These are phyloP conservation scores for Pseudocercospora pini-densiflorae DNA, from an alignment of 2,329 filamentous ascomycete genomes.

Conservation along the genomic window DNA sequence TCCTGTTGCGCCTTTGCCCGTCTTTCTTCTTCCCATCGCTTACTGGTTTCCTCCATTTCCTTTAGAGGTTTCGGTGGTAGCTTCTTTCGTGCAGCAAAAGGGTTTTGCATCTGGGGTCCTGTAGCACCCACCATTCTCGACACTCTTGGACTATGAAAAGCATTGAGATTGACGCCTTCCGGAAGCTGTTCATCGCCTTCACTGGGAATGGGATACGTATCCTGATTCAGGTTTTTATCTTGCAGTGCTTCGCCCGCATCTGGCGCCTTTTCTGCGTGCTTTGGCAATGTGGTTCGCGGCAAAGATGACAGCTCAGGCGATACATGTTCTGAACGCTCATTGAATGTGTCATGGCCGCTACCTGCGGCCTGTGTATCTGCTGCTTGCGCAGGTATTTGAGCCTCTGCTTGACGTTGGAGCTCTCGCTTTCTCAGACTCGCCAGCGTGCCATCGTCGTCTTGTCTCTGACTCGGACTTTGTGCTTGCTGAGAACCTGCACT, in stretches of 20 bases:
- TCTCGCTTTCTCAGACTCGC: constrained; percentile 34
- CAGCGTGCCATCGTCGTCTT: constrained; percentile 45
- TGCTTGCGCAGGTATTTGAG: constrained; percentile 55
- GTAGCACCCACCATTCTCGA: constrained; percentile 52
- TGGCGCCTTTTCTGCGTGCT: constrained; percentile 53
- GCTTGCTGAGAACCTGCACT: constrained; percentile 2
- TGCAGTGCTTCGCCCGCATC: constrained; percentile 46
- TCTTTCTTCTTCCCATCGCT: constrained; percentile 30
- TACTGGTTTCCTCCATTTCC: constrained; percentile 40
- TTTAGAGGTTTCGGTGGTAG: constrained; percentile 38
- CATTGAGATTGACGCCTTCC: constrained; percentile 62
- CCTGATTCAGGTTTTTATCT: constrained; percentile 56
- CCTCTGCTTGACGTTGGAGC: constrained; percentile 55
- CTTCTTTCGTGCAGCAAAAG: constrained; percentile 37
- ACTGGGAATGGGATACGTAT: constrained; percentile 51
- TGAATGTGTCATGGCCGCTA: constrained; percentile 61
- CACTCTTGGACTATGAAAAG: constrained; percentile 66
- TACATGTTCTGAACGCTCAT: constrained; percentile 53
- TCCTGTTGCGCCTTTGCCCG: constrained; percentile 13
- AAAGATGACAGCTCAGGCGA: constrained; percentile 54
- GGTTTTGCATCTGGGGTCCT: constrained; percentile 42
- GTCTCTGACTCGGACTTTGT: neutral
- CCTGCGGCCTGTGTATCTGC: constrained; percentile 48
- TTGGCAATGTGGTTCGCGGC: constrained; percentile 61
- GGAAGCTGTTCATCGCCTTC: constrained; percentile 50